A percentile compares a stretch with the other conserved stretches of the same genome.
Evolutionary conservation across 768 basidiomycete genomes (phyloP).

Genomic region (Xerocomus brunneocitrinus): DNA sequence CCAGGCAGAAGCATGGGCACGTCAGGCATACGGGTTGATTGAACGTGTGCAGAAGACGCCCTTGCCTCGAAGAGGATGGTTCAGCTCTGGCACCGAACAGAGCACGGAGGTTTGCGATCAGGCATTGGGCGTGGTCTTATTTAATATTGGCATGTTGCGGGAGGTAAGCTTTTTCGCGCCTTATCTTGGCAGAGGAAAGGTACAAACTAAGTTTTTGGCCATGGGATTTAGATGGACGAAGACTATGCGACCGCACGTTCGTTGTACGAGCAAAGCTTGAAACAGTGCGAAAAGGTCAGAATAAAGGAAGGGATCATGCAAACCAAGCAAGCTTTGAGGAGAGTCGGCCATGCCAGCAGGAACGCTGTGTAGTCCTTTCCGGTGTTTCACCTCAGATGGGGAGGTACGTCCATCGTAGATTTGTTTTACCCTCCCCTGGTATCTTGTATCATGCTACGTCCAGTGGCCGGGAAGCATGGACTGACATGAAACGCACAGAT

Average conservation of each 20-base stretch:
- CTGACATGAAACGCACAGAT: background rate
- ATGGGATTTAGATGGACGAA: constrained; percentile 29
- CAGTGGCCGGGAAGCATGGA: background rate
- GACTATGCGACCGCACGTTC: constrained; percentile 26
- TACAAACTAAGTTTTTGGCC: background rate
- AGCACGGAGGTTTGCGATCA: constrained; percentile 45
- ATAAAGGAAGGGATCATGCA: constrained; percentile 35
- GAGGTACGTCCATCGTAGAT: background rate
- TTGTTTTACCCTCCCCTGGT: no score
- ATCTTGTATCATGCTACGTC: background rate
- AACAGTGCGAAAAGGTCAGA: constrained; percentile 28
- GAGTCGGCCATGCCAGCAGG: constrained; percentile 14
- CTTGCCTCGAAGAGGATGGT: constrained; percentile 17
- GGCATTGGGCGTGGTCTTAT: constrained; percentile 53
- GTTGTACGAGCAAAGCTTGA: constrained; percentile 31
- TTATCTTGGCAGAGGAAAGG: background rate
- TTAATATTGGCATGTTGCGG: constrained; percentile 54
- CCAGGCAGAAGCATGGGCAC: constrained; percentile 60
- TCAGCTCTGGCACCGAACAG: constrained; percentile 20
- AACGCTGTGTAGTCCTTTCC: background rate
- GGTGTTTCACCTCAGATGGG: background rate
- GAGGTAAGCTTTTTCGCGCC: constrained; percentile 29
- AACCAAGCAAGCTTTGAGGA: constrained; percentile 31
- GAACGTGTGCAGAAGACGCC: constrained; percentile 23
- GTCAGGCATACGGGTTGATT: constrained; percentile 40